Base-by-base conservation (phyloP, 108 stramenopile genomes). In the Cyclotella cryptica region DNA sequence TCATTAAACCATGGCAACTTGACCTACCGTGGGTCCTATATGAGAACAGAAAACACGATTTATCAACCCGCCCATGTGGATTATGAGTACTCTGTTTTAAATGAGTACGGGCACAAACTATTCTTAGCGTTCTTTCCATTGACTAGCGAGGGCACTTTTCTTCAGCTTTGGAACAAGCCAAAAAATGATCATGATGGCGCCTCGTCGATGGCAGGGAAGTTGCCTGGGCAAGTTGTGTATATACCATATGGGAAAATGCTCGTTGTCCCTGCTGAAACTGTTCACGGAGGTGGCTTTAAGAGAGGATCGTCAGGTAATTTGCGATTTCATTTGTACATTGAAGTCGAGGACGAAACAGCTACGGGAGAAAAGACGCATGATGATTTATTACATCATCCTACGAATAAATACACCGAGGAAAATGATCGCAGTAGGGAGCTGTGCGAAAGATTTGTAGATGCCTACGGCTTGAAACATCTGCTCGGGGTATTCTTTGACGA, bases 11-110 rank as follows among this genome's bases (percentile, higher is more conserved):
- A 69, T 0, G 30, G 9, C n/a, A 60, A 66, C 17, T 62, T 74
- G 47, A 68, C 72, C 1, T 80, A 80, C 40, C 59, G 79, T 29
- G 85, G 84, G 22, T 90, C 90, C 26, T 88, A 86, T 46, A 72
- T 90, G 77, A 62, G 74, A 43, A 88, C 90, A 1, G 81, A 84
- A 65, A 22, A 47, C 49, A 87, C 86, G 15, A 70, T 88, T 11
- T 78, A 84, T 27, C 90, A 91, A 66, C 87, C 88, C n/a, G 80
- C 90, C 1, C 90, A 91, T 78, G 88, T 91, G n/a, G 90, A 91
- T 74, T 91, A 87, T 60, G 75, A 81, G 13, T 91, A 86, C 65
- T 79, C 72, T 21, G 75, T 86, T 12, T 55, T 89, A 28, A 52
- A 79, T 15, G 43, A 81, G 45, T 39, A 77, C 53, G 71, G 75